Evolutionary conservation across 106 monocot genomes (phyloP).

Genomic region (Posidonia australis): DNA sequence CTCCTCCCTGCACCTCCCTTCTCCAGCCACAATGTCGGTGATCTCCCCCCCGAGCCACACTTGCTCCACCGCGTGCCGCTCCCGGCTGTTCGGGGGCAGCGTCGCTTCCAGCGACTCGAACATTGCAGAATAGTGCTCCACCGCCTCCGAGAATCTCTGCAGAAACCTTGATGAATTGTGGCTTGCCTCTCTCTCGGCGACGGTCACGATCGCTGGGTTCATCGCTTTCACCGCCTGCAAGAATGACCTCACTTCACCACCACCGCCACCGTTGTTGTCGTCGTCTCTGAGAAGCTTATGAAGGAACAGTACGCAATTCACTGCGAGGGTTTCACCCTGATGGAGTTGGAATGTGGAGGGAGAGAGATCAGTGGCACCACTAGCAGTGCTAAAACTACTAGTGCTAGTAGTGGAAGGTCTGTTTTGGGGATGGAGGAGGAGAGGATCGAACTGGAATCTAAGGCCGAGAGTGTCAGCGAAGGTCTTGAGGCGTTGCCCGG

Average conservation of each 20-base stretch:
- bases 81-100: constrained; percentile 60
- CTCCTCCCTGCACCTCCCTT: constrained; percentile 19
- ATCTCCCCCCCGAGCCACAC: constrained; percentile 76
- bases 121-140: constrained; percentile 71
- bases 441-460: constrained; percentile 72
- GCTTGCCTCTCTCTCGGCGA: constrained; percentile 68
- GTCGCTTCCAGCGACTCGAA: constrained; percentile 93
- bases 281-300: constrained; percentile 44
- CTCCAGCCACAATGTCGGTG: constrained; percentile 33
- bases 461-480: constrained; percentile 66
- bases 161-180: constrained; percentile 30
- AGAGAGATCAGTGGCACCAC: not conserved
- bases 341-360: constrained; percentile 20
- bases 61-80: constrained; percentile 64
- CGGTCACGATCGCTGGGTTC: constrained; percentile 69
- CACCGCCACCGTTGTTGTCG: constrained; percentile 1
- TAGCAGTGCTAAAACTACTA: not conserved
- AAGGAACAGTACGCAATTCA: constrained; percentile 67
- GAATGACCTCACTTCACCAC: constrained; percentile 22
- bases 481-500: constrained; percentile 52
- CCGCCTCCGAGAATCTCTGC: constrained; percentile 44
- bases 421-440: constrained; percentile 27
- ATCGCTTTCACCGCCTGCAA: constrained; percentile 31
- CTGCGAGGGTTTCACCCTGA: constrained; percentile 60
- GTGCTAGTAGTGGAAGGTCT: not conserved